Percentiles rank a stretch among this genome's conserved stretches.
Conservation (phyloP, 345 rosid species). For the Lepidium sativum region DNA sequence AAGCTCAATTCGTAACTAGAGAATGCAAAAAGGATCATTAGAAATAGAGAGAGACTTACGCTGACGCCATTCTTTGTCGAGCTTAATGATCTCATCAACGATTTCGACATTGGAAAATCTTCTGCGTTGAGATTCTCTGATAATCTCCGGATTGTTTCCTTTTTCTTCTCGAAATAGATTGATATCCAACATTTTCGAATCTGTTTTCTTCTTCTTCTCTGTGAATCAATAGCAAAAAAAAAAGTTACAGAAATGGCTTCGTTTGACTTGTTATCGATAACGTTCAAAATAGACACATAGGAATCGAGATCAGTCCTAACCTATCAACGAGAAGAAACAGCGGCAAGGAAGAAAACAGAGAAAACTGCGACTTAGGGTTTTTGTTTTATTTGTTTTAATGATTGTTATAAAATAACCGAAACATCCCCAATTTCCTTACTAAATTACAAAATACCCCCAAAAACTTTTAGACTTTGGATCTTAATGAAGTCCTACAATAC, state of each 20-base stretch:
- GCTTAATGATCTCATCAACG: slow-evolving; percentile 64
- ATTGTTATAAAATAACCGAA: background rate
- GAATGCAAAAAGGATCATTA: background rate
- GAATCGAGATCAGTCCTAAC: no score
- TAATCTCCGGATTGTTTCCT: slow-evolving; percentile 62
- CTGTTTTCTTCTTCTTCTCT: background rate
- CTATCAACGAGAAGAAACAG: no score
- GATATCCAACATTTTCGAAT: slow-evolving; percentile 55
- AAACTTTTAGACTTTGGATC: background rate
- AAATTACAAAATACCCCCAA: background rate
- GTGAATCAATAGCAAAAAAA: background rate
- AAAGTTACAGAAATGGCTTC: no score
- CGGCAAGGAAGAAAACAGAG: background rate
- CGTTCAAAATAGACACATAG: no score
- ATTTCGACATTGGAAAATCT: slow-evolving; percentile 53
- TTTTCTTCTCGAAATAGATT: slow-evolving; percentile 69
- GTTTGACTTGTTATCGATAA: no score
- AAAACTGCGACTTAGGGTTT: background rate
- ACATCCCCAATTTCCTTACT: background rate
- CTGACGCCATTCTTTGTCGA: slow-evolving; percentile 76
- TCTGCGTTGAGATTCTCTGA: slow-evolving; percentile 72
- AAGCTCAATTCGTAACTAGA: background rate
- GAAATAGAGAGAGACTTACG: slow-evolving; percentile 25
- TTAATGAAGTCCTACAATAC: background rate
- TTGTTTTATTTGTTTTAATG: background rate